These are phyloP conservation scores for Penicillium parvum DNA, from an alignment of 495 filamentous ascomycete species.

Conservation along the genomic window DNA sequence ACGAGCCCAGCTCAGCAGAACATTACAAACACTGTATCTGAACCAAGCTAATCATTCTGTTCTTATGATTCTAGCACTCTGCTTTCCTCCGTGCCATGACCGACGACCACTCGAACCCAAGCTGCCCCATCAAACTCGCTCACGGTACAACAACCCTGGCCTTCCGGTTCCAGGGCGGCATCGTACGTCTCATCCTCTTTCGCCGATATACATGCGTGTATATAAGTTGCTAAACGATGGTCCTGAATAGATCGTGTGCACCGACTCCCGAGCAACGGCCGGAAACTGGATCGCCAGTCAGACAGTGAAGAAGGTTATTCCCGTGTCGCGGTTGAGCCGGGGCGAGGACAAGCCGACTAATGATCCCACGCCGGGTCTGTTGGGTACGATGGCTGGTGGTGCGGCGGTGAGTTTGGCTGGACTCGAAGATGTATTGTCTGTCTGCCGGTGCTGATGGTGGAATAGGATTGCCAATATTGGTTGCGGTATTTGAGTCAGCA, in stretches of 20 bases:
- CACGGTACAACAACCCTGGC: conserved; percentile 99
- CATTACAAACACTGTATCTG: no score
- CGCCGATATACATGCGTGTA: neutral
- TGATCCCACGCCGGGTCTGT: conserved; percentile 72
- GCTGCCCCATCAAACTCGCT: conserved; percentile 96
- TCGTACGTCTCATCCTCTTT: conserved; percentile 46
- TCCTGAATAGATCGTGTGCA: conserved; percentile 69
- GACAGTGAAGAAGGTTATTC: conserved; percentile 98
- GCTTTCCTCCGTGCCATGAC: conserved; percentile 95
- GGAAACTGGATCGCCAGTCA: conserved; percentile 99
- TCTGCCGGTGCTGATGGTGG: conserved; percentile 15
- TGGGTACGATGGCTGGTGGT: conserved; percentile 98
- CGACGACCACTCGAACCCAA: conserved; percentile 93
- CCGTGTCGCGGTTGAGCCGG: conserved; percentile 46
- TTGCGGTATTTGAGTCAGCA: conserved; percentile 97
- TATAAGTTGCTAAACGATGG: neutral
- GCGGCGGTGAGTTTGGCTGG: conserved; percentile 79
- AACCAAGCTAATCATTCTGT: conserved; percentile 4
- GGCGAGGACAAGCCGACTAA: conserved; percentile 55
- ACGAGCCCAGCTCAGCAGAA: no score
- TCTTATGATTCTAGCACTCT: conserved; percentile 54
- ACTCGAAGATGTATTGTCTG: no score
- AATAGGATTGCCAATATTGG: conserved; percentile 97
- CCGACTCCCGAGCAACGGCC: conserved; percentile 92
- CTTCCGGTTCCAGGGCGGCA: conserved; percentile 95